These are phyloP conservation scores for Mycosphaerella arachidis DNA, from an alignment of 2,329 filamentous ascomycete genomes.

Conservation along the genomic window DNA sequence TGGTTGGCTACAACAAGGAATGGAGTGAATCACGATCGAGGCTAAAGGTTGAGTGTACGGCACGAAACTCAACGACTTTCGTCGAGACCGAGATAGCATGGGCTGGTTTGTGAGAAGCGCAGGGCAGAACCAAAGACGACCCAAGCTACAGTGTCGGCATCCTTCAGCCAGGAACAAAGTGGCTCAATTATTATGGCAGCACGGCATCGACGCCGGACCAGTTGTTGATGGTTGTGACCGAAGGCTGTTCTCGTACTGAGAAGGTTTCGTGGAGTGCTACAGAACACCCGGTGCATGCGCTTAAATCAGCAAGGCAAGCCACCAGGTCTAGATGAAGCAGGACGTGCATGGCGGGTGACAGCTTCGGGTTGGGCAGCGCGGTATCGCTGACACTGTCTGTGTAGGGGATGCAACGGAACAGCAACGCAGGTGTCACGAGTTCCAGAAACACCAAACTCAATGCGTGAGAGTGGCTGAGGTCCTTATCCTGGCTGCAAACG, in stretches of 20 bases:
- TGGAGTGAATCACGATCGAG: too few species aligned
- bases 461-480: not conserved
- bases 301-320: not conserved
- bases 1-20: too few species aligned
- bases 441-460: not conserved
- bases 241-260: not conserved
- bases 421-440: not conserved
- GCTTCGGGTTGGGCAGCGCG: not conserved
- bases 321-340: not conserved
- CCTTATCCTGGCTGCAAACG: not conserved
- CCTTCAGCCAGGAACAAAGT: not conserved
- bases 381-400: not conserved
- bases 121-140: not conserved
- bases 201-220: not conserved
- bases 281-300: not conserved
- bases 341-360: not conserved
- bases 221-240: not conserved
- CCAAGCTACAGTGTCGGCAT: not conserved
- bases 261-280: not conserved
- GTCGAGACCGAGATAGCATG: not conserved
- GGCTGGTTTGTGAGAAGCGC: not conserved
- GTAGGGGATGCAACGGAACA: not conserved
- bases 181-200: slow-evolving; percentile 1
- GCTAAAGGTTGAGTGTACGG: not conserved
- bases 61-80: not conserved